Evolutionary conservation across 805 yeast genomes (phyloP).

Genomic region (Candida michaelii): DNA sequence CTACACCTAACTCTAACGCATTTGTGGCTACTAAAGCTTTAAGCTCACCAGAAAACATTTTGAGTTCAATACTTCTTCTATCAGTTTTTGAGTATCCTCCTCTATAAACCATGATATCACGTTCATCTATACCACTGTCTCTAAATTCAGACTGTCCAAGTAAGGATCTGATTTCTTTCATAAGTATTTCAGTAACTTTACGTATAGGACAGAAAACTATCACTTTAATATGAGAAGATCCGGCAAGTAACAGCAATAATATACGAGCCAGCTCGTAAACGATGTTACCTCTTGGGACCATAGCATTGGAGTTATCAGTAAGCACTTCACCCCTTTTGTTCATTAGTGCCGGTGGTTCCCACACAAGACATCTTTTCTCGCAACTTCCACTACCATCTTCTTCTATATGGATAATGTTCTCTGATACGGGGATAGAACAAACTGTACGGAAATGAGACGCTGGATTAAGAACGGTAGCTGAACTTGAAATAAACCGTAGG

Average conservation of each 20-base stretch:
- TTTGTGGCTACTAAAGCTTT: constrained; percentile 91
- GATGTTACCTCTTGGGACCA: constrained; percentile 57
- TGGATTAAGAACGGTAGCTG: constrained; percentile 88
- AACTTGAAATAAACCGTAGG: constrained; percentile 78
- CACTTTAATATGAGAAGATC: constrained; percentile 60
- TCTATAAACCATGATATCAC: constrained; percentile 87
- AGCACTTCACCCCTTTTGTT: constrained; percentile 52
- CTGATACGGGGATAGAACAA: constrained; percentile 57
- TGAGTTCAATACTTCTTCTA: constrained; percentile 81
- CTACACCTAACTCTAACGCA: constrained; percentile 94
- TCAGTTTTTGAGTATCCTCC: constrained; percentile 92
- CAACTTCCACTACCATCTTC: constrained; percentile 92
- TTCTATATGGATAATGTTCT: constrained; percentile 53
- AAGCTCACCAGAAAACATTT: constrained; percentile 85
- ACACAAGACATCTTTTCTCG: constrained; percentile 67
- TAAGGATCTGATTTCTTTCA: constrained; percentile 74
- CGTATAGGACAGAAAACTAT: constrained; percentile 91
- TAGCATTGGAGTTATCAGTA: constrained; percentile 2
- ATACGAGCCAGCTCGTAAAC: constrained; percentile 76
- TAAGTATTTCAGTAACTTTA: constrained; percentile 78
- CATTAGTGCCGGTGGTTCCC: constrained; percentile 77
- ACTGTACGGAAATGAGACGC: constrained; percentile 66
- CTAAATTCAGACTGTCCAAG: constrained; percentile 44
- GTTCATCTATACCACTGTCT: constrained; percentile 33
- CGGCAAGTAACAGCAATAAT: constrained; percentile 61